Evolutionary conservation across 805 yeast species (phyloP).

Genomic region (Pichia deserticola): DNA sequence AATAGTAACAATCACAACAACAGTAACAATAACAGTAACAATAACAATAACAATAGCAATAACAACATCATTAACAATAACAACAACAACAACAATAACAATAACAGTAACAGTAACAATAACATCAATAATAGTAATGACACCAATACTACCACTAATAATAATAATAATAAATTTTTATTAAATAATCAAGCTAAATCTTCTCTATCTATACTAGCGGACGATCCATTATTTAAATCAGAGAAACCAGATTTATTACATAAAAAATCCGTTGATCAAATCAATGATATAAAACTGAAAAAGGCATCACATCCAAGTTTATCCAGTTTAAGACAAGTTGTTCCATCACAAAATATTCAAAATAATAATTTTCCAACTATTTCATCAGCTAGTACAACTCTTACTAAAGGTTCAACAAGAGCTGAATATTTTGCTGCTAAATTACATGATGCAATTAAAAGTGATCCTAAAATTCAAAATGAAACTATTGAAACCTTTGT

Average conservation of each 20-base stretch:
- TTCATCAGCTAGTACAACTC: constrained; percentile 20
- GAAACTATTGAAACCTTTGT: constrained; percentile 95
- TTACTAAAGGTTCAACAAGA: constrained; percentile 55
- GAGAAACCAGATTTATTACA: neutral
- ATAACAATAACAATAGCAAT: neutral
- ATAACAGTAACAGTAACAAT: neutral
- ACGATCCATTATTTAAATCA: neutral
- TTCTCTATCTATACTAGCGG: neutral
- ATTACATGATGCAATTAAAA: constrained; percentile 89
- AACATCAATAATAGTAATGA: too few species aligned
- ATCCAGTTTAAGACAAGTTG: constrained; percentile 22
- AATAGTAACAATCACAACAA: too few species aligned
- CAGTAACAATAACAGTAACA: too few species aligned
- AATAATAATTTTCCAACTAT: constrained; percentile 15
- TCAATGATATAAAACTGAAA: constrained; percentile 9
- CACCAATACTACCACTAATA: neutral
- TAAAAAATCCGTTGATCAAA: constrained; percentile 3
- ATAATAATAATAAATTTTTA: too few species aligned
- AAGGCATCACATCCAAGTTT: constrained; percentile 19
- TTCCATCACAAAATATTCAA: constrained; percentile 10
- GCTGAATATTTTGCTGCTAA: constrained; percentile 95
- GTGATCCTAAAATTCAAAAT: constrained; percentile 57
- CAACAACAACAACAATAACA: too few species aligned
- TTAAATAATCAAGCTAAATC: neutral
- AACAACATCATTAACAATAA: too few species aligned